Evolutionary conservation across 2,329 filamentous ascomycete genomes (phyloP), one percentile per base, ranked within the genome.

Genomic region (Aspergillus fructus): DNA sequence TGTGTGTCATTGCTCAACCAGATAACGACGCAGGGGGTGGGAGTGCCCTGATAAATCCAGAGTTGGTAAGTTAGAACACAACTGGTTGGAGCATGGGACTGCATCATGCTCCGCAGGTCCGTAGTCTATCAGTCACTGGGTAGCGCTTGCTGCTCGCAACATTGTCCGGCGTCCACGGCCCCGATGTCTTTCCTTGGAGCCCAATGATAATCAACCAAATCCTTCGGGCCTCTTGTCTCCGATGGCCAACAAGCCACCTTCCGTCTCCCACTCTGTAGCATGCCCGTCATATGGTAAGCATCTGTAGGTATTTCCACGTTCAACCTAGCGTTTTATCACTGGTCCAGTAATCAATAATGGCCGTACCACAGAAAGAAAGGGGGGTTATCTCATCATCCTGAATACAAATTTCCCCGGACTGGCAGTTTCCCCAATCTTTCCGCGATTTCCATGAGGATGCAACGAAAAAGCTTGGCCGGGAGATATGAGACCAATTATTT

Each of bases 391-490:
- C 34, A 3, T n/a, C 34, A n/a, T 37, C 34, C 12, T 37, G 34
- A n/a, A 37, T 7, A 37, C 34, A 37, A n/a, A 37, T 37, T 37
- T 37, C 34, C 34, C 34, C 34, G 34, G 34, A 37, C 34, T 7
- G 34, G n/a, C 34, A n/a, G 34, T 37, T 37, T 37, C 37, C 39
- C 27, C 40, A 24, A 53, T 42, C 5, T 9, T 21, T 37, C 43
- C 45, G 43, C 33, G 34, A 23, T 40, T 56, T 34, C 23, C 54
- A 51, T 56, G 13, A 39, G 47, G 23, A 30, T 15, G 30, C 37
- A 49, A 49, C 59, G 51, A 62, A 55, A 65, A 65, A 65, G 63
- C 63, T 65, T 65, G 59, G 58, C 64, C 49, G 11, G 11, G 24
- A 45, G 24, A 37, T 24, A 42, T 23, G 24, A 17, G 42, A 12